These are phyloP conservation scores for Phlyctochytrium planicorne DNA, from an alignment of 192 early-diverging fungal species.

Conservation along the genomic window DNA sequence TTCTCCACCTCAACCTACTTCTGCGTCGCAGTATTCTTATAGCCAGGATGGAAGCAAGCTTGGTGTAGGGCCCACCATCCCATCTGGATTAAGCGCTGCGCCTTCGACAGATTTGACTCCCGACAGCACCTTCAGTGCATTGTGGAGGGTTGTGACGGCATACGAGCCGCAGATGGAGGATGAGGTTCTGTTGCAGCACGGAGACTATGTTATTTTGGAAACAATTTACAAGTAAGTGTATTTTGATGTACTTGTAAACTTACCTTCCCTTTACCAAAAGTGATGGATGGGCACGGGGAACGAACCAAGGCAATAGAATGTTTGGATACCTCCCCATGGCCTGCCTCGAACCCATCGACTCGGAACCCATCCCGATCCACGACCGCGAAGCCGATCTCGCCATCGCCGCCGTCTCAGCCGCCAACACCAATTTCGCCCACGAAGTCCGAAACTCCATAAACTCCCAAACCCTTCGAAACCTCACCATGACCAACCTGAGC, in stretches of 20 bases:
- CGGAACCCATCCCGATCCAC: background rate
- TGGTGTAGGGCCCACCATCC: no score
- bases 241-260: background rate
- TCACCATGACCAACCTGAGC: slow-evolving; percentile 6
- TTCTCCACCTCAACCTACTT: background rate
- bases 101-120: background rate
- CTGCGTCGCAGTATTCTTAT: background rate
- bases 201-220: background rate
- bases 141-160: slow-evolving; percentile 3
- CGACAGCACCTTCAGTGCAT: background rate
- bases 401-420: background rate
- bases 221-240: slow-evolving; percentile 7
- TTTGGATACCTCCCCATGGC: slow-evolving; percentile 11
- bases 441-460: slow-evolving; percentile 3
- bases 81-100: no score
- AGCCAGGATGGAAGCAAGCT: background rate
- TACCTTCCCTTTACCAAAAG: background rate
- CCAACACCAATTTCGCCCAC: background rate
- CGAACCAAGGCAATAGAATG: background rate
- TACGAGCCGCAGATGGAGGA: slow-evolving; percentile 8
- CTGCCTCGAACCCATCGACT: slow-evolving; percentile 7
- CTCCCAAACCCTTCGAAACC: background rate
- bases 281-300: slow-evolving; percentile 6
- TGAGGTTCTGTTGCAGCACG: slow-evolving; percentile 5
- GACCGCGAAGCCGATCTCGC: slow-evolving; percentile 1